Evolutionary conservation across 139 green algal genomes (phyloP).

Genomic region (Chlamydomonas sp.): DNA sequence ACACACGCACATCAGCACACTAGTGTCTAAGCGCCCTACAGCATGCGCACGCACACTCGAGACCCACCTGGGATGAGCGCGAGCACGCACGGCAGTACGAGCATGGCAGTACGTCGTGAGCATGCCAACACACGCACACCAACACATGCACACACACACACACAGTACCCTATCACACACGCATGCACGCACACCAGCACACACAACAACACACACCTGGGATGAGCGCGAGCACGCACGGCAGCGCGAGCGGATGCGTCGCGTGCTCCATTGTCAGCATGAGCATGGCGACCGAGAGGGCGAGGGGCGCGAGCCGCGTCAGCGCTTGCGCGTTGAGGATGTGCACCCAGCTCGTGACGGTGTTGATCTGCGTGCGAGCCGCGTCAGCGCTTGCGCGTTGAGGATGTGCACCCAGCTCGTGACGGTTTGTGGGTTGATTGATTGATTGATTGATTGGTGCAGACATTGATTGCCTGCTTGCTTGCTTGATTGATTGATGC

Average conservation of each 20-base stretch:
- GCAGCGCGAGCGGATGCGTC: conserved; percentile 50
- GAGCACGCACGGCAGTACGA: conserved; percentile 56
- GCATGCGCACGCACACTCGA: too few species aligned
- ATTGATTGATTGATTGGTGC: too few species aligned
- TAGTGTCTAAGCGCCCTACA: too few species aligned
- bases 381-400: conserved; percentile 30
- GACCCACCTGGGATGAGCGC: conserved; percentile 30
- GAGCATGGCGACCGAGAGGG: conserved; percentile 29
- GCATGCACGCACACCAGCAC: too few species aligned
- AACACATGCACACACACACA: too few species aligned
- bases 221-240: conserved; percentile 39
- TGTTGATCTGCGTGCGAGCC: conserved; percentile 42
- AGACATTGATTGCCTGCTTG: too few species aligned
- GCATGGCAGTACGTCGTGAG: too few species aligned
- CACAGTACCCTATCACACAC: too few species aligned
- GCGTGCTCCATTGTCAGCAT: conserved; percentile 43
- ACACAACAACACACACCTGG: conserved; percentile 21
- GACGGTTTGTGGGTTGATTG: too few species aligned
- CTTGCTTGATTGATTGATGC: too few species aligned
- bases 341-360: conserved; percentile 33
- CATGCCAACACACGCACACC: too few species aligned
- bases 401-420: conserved; percentile 36
- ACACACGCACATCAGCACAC: too few species aligned
- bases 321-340: conserved; percentile 28
- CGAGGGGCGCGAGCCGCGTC: conserved; percentile 48